Conservation (phyloP, 2,329 filamentous ascomycete species). For the Meredithiella fracta region DNA sequence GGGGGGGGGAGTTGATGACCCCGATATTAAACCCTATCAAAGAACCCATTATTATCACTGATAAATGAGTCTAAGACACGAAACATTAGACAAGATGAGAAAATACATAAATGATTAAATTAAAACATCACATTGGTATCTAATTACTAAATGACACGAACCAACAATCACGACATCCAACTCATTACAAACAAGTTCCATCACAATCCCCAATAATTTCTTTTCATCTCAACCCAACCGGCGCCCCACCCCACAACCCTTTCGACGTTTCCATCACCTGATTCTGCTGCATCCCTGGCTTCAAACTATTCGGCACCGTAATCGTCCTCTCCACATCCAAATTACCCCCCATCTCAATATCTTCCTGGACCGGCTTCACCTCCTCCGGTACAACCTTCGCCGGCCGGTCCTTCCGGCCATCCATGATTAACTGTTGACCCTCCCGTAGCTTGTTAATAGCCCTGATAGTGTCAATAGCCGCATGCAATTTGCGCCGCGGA, state of each 20-base stretch:
- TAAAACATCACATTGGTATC: no score
- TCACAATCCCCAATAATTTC: neutral
- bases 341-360: slow-evolving; percentile 13
- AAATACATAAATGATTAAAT: no score
- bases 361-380: slow-evolving; percentile 10
- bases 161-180: neutral
- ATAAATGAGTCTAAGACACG: no score
- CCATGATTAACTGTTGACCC: slow-evolving; percentile 44
- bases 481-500: slow-evolving; percentile 49
- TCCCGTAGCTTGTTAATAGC: slow-evolving; percentile 56
- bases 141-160: neutral
- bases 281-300: slow-evolving; percentile 38
- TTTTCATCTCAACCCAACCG: slow-evolving; percentile 9
- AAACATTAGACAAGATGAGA: no score
- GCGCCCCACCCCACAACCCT: slow-evolving; percentile 38
- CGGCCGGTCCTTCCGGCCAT: slow-evolving; percentile 24
- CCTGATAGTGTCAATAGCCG: slow-evolving; percentile 53
- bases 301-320: slow-evolving; percentile 33
- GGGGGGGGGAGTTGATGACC: no score
- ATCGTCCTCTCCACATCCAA: slow-evolving; percentile 3
- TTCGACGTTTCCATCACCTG: slow-evolving; percentile 46
- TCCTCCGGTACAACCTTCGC: slow-evolving; percentile 1
- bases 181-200: neutral
- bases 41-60: no score
- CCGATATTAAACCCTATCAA: no score